Percentiles rank a stretch among this genome's conserved stretches.
Evolutionary conservation across 106 monocot genomes (phyloP).

Genomic region (Dendrobium officinale): DNA sequence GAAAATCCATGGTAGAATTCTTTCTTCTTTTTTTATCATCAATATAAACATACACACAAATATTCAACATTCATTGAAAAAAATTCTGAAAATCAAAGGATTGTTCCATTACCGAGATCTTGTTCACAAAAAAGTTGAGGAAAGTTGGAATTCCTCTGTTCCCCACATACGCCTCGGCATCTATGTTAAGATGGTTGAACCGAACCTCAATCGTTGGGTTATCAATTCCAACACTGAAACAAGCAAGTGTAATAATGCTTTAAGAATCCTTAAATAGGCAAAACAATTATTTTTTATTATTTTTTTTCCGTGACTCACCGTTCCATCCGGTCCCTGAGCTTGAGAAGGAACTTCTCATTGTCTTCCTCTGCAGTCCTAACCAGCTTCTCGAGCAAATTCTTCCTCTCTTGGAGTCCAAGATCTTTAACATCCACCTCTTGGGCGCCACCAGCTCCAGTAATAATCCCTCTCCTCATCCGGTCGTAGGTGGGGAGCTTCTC

Average conservation of each 20-base stretch:
- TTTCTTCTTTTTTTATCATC: neutral
- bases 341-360: conserved; percentile 37
- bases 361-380: conserved; percentile 43
- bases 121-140: conserved; percentile 27
- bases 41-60: neutral
- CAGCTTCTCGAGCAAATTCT: conserved; percentile 29
- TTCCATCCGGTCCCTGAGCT: conserved; percentile 36
- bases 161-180: conserved; percentile 39
- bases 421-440: conserved; percentile 19
- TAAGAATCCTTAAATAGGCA: neutral
- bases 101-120: conserved; percentile 20
- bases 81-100: neutral
- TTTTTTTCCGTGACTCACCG: conserved; percentile 6
- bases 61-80: neutral
- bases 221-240: conserved; percentile 48
- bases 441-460: conserved; percentile 13
- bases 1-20: neutral
- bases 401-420: conserved; percentile 29
- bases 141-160: conserved; percentile 37
- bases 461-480: conserved; percentile 27
- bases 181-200: conserved; percentile 32
- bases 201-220: conserved; percentile 52
- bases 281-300: too few relatives aligned
- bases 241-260: neutral
- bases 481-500: conserved; percentile 43